Percentiles rank a stretch among this genome's conserved stretches.
phyloP scores from a whole-genome alignment of 2,329 filamentous ascomycete species.

The Aspergillus sp. region DNA sequence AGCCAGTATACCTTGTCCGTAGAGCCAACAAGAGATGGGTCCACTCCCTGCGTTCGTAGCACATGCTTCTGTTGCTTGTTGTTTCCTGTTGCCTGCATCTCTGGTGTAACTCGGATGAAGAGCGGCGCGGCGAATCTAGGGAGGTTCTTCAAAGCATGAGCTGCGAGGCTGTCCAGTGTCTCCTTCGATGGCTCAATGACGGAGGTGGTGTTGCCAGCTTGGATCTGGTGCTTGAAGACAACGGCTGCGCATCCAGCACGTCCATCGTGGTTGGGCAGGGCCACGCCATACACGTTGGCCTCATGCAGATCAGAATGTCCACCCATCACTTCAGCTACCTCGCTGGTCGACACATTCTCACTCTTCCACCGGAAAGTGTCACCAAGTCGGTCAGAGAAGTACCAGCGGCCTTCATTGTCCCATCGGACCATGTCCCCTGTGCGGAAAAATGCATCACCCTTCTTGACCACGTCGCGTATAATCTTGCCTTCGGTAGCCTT shows the following conservation, averaged over 20 bases:
- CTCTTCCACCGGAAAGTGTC: slow-evolving; percentile 60
- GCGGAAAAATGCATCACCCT: slow-evolving; percentile 77
- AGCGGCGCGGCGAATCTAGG: slow-evolving; percentile 73
- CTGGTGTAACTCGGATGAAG: slow-evolving; percentile 65
- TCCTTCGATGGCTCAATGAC: slow-evolving; percentile 30
- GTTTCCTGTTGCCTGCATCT: slow-evolving; percentile 70
- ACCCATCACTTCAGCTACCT: slow-evolving; percentile 73
- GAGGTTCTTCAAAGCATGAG: slow-evolving; percentile 53
- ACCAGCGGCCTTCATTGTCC: slow-evolving; percentile 66
- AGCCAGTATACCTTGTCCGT: slow-evolving; percentile 62
- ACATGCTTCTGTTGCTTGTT: slow-evolving; percentile 83
- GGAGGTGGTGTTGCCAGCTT: slow-evolving; percentile 13
- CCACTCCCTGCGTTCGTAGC: slow-evolving; percentile 68
- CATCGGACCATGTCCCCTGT: slow-evolving; percentile 76
- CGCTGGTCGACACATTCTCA: slow-evolving; percentile 76
- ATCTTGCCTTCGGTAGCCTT: slow-evolving; percentile 70
- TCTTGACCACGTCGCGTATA: slow-evolving; percentile 64
- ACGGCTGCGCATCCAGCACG: slow-evolving; percentile 77
- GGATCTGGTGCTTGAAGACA: slow-evolving; percentile 46
- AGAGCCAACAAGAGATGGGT: slow-evolving; percentile 45
- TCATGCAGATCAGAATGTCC: slow-evolving; percentile 63
- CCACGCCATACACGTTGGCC: slow-evolving; percentile 81
- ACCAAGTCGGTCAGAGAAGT: slow-evolving; percentile 66
- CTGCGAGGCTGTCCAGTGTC: slow-evolving; percentile 56
- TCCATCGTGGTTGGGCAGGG: slow-evolving; percentile 75